Evolutionary conservation across 2,329 filamentous ascomycete genomes (phyloP).

Genomic region (Pseudocercospora cruenta): DNA sequence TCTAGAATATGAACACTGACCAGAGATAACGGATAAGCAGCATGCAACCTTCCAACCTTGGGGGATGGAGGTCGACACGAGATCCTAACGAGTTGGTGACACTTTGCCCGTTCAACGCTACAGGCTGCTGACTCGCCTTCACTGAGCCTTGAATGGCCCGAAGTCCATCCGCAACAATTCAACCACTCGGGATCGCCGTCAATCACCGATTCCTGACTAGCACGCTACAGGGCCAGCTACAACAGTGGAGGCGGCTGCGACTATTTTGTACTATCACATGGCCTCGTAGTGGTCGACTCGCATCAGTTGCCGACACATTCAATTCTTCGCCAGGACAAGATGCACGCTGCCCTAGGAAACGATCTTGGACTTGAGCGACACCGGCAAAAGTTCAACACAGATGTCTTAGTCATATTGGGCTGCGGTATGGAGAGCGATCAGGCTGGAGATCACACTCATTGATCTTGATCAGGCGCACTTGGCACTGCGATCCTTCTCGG

Average conservation of each 20-base stretch:
- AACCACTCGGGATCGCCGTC: neutral
- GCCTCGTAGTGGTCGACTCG: neutral
- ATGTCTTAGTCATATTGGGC: neutral
- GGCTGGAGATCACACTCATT: neutral
- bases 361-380: neutral
- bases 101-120: neutral
- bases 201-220: neutral
- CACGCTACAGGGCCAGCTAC: neutral
- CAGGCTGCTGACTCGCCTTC: neutral
- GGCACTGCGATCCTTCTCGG: constrained; percentile 18
- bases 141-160: neutral
- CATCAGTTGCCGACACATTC: neutral
- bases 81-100: neutral
- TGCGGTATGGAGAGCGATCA: neutral
- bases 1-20: neutral
- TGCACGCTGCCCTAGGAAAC: neutral
- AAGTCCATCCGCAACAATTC: neutral
- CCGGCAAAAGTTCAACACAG: neutral
- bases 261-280: neutral
- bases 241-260: neutral
- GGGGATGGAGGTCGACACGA: neutral
- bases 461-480: constrained; percentile 7
- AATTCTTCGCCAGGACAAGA: neutral
- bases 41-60: neutral
- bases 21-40: neutral